Percentiles rank a stretch among this genome's conserved stretches.
Evolutionary conservation across 2,329 filamentous ascomycete genomes (phyloP).

Genomic region (Beauveria asiatica): DNA sequence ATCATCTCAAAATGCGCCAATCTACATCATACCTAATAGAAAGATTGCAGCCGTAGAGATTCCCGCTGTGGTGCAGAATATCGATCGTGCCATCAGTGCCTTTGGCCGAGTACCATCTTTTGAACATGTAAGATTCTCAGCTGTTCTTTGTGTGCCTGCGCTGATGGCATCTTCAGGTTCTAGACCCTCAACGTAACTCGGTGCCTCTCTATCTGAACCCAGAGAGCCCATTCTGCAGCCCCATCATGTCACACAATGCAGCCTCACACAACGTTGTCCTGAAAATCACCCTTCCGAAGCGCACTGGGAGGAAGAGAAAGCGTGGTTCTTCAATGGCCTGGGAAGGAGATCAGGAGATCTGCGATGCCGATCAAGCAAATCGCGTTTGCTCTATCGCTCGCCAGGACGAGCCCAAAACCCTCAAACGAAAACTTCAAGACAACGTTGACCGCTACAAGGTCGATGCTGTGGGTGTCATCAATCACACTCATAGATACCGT

Average conservation of each 20-base stretch:
- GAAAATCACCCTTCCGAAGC: slow-evolving; percentile 76
- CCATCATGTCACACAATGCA: slow-evolving; percentile 67
- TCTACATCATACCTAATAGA: slow-evolving; percentile 27
- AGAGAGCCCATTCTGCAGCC: slow-evolving; percentile 69
- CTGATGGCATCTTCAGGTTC: slow-evolving; percentile 25
- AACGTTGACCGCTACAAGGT: slow-evolving; percentile 59
- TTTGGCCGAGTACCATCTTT: slow-evolving; percentile 32
- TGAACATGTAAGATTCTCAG: slow-evolving; percentile 25
- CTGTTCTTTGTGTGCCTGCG: background rate
- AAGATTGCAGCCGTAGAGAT: slow-evolving; percentile 33
- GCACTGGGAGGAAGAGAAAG: slow-evolving; percentile 80
- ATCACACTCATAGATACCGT: slow-evolving; percentile 79
- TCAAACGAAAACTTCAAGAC: slow-evolving; percentile 60
- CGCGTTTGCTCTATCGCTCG: slow-evolving; percentile 36
- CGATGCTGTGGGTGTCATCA: slow-evolving; percentile 63
- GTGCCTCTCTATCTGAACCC: slow-evolving; percentile 69
- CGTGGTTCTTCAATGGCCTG: slow-evolving; percentile 64
- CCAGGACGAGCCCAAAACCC: slow-evolving; percentile 42
- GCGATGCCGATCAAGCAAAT: slow-evolving; percentile 17
- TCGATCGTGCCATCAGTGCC: slow-evolving; percentile 34
- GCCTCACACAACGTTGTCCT: slow-evolving; percentile 76
- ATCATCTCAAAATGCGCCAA: slow-evolving; percentile 19
- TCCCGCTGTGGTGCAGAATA: slow-evolving; percentile 34
- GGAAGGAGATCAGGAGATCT: slow-evolving; percentile 32
- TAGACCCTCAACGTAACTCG: slow-evolving; percentile 41